Evolutionary conservation across 305 asterid genomes (phyloP).

Genomic region (Fraxinus latifolia): DNA sequence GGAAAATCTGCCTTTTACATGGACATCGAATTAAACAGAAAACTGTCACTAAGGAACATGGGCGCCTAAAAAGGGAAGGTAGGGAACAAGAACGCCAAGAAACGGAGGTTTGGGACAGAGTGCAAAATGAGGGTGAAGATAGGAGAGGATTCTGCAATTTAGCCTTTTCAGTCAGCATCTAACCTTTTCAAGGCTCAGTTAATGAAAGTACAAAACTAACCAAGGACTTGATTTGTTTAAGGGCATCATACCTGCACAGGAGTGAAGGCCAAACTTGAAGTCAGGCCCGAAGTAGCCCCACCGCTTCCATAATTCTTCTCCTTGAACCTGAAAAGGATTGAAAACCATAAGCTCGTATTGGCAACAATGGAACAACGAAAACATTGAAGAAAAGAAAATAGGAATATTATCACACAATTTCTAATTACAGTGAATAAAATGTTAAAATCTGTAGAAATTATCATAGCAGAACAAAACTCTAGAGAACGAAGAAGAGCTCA

Average conservation of each 20-base stretch:
- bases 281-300: slow-evolving; percentile 92
- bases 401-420: neutral
- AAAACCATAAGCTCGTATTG: slow-evolving; percentile 1
- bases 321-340: slow-evolving; percentile 59
- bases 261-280: slow-evolving; percentile 92
- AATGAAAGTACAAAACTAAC: neutral
- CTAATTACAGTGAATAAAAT: neutral
- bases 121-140: neutral
- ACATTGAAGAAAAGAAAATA: neutral
- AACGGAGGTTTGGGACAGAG: neutral
- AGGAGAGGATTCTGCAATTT: neutral
- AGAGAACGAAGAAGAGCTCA: neutral
- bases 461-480: neutral
- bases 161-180: neutral
- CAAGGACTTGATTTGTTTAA: neutral
- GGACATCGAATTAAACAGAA: neutral
- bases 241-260: slow-evolving; percentile 81
- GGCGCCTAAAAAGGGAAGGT: neutral
- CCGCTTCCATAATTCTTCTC: slow-evolving; percentile 66
- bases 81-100: neutral
- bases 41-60: neutral
- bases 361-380: neutral
- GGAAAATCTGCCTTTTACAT: neutral
- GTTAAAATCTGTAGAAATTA: neutral
- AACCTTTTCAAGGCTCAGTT: neutral